Evolutionary conservation across 805 yeast genomes (phyloP).

Genomic region (Sungouiella blattae): DNA sequence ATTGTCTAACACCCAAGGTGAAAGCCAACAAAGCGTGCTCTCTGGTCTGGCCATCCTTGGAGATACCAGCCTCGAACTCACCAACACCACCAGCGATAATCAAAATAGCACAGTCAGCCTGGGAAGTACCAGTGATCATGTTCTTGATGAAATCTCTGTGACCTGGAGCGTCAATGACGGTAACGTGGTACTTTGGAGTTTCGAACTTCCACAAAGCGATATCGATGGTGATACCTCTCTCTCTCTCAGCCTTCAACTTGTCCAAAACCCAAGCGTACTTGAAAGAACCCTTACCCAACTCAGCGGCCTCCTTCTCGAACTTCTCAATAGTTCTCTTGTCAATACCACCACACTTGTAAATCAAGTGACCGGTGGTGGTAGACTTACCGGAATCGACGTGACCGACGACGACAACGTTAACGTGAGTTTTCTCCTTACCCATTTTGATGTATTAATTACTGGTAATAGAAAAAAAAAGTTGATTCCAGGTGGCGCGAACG

Average conservation of each 20-base stretch:
- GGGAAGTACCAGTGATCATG: slow-evolving; percentile 94
- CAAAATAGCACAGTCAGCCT: slow-evolving; percentile 88
- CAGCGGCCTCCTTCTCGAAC: slow-evolving; percentile 8
- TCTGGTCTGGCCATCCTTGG: slow-evolving; percentile 93
- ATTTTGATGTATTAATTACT: slow-evolving; percentile 19
- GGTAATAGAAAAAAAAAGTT: slow-evolving; percentile 5
- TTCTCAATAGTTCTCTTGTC: slow-evolving; percentile 9
- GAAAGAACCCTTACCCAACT: slow-evolving; percentile 59
- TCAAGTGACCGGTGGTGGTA: slow-evolving; percentile 87
- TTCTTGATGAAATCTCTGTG: slow-evolving; percentile 96
- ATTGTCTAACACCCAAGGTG: slow-evolving; percentile 85
- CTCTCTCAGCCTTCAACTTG: slow-evolving; percentile 94
- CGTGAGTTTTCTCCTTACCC: slow-evolving; percentile 97
- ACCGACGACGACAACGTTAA: slow-evolving; percentile 99
- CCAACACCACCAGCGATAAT: slow-evolving; percentile 91
- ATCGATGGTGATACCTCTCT: slow-evolving; percentile 95
- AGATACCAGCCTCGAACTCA: slow-evolving; percentile 95
- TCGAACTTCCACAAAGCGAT: slow-evolving; percentile 91
- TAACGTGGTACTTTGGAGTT: slow-evolving; percentile 84
- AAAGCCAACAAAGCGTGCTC: slow-evolving; percentile 80
- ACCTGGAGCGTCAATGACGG: slow-evolving; percentile 94
- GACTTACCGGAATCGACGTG: slow-evolving; percentile 99
- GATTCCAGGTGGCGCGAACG: slow-evolving; percentile 2
- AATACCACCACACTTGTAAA: slow-evolving; percentile 10
- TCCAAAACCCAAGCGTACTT: slow-evolving; percentile 97